A percentile compares a stretch with the other conserved stretches of the same genome.
These are phyloP conservation scores for Flammula alnicola DNA, from an alignment of 1,284 basidiomycete genomes.

Conservation along the genomic window DNA sequence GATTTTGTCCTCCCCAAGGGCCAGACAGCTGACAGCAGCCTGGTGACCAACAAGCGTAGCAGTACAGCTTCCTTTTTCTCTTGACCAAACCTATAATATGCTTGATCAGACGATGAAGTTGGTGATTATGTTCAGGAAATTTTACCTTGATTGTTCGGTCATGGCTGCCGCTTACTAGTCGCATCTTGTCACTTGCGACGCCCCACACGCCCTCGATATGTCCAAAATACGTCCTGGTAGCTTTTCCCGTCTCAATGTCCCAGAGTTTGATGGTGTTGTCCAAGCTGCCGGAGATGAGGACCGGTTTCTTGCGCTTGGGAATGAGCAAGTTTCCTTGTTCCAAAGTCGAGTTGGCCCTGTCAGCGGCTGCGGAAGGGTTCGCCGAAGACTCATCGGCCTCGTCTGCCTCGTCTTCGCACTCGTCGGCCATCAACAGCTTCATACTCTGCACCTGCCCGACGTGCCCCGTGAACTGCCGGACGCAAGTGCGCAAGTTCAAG, in stretches of 20 bases:
- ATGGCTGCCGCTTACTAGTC: slow-evolving; percentile 91
- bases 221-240: slow-evolving; percentile 88
- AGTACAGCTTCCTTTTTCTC: slow-evolving; percentile 87
- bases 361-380: slow-evolving; percentile 5
- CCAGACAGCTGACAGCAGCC: slow-evolving; percentile 91
- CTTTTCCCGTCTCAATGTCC: slow-evolving; percentile 90
- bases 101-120: slow-evolving; percentile 7
- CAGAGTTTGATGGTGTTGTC: slow-evolving; percentile 98
- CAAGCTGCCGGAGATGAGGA: slow-evolving; percentile 89
- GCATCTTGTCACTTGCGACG: slow-evolving; percentile 89
- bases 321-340: slow-evolving; percentile 18
- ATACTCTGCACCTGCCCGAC: slow-evolving; percentile 95
- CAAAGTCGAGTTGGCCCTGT: neutral
- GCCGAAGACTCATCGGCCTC: slow-evolving; percentile 19
- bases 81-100: slow-evolving; percentile 80
- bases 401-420: slow-evolving; percentile 43
- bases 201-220: slow-evolving; percentile 98
- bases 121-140: slow-evolving; percentile 14
- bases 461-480: slow-evolving; percentile 89
- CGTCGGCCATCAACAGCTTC: slow-evolving; percentile 72
- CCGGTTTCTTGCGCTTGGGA: slow-evolving; percentile 54
- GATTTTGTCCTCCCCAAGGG: slow-evolving; percentile 93
- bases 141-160: slow-evolving; percentile 90
- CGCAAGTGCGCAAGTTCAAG: slow-evolving; percentile 78
- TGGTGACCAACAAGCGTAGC: slow-evolving; percentile 94